Conservation (phyloP, 2,329 filamentous ascomycete species). For the Phialocephala subalpina region DNA sequence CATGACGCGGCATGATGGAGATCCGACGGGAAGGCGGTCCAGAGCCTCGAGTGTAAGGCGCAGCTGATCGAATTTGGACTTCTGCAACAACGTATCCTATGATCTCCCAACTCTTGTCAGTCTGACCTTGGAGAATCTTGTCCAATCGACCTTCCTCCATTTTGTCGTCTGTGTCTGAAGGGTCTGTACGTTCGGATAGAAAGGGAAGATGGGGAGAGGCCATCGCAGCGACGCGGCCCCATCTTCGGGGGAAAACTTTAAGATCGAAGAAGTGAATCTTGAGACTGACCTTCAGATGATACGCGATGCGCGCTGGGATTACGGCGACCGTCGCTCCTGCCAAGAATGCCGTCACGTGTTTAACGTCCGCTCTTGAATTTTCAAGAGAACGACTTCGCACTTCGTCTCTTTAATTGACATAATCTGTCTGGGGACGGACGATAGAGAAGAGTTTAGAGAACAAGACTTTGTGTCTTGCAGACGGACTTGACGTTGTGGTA, state of each 20-base stretch:
- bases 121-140: background rate
- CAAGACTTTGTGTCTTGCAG: background rate
- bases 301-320: background rate
- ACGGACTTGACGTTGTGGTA: background rate
- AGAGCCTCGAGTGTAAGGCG: constrained; percentile 53
- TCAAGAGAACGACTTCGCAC: background rate
- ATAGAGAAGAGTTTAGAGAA: background rate
- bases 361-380: background rate
- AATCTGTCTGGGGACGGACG: background rate
- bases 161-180: background rate
- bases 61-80: constrained; percentile 28
- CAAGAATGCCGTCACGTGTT: background rate
- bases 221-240: constrained; percentile 1
- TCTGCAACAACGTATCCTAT: constrained; percentile 41
- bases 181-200: background rate
- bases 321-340: background rate
- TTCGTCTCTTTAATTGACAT: background rate
- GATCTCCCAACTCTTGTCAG: constrained; percentile 16
- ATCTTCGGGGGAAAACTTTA: background rate
- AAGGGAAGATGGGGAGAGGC: background rate
- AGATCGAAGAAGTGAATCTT: background rate
- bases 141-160: background rate
- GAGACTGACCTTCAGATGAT: constrained; percentile 8
- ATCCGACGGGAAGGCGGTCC: constrained; percentile 58
- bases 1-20: constrained; percentile 55